phyloP scores from a whole-genome alignment of 2,329 filamentous ascomycete genomes.

The Epichloe aotearoae region DNA sequence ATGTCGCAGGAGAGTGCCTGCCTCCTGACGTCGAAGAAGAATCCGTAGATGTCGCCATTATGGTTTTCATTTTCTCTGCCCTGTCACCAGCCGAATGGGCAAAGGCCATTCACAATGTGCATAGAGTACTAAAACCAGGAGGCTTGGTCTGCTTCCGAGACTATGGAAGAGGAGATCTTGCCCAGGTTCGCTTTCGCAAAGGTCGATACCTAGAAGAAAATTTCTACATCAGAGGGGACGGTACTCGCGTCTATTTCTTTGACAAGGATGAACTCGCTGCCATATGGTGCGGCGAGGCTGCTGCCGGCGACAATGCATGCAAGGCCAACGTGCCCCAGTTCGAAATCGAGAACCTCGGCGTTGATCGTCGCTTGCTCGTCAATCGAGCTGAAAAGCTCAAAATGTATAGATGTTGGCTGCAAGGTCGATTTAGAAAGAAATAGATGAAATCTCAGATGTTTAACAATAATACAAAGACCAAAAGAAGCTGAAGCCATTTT shows the following conservation, averaged over 20 bases:
- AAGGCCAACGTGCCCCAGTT: conserved; percentile 32
- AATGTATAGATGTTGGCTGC: conserved; percentile 98
- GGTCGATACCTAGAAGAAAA: conserved; percentile 90
- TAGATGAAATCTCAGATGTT: conserved; percentile 17
- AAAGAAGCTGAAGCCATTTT: not conserved
- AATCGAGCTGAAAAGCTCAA: conserved; percentile 85
- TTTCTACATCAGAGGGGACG: conserved; percentile 92
- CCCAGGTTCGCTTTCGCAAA: conserved; percentile 95
- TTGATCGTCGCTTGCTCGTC: conserved; percentile 80
- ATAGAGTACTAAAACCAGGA: conserved; percentile 74
- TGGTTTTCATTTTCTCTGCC: conserved; percentile 97
- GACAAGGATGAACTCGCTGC: conserved; percentile 66
- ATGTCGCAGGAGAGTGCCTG: conserved; percentile 59
- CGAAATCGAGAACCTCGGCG: conserved; percentile 62
- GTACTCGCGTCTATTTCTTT: conserved; percentile 95
- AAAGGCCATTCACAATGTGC: conserved; percentile 67
- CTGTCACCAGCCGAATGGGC: conserved; percentile 76
- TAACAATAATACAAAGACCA: not conserved
- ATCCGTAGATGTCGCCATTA: conserved; percentile 81
- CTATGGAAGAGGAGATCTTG: conserved; percentile 89
- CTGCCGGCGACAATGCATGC: conserved; percentile 13
- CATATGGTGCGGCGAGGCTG: conserved; percentile 54
- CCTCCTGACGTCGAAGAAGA: conserved; percentile 64
- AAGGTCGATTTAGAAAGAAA: conserved; percentile 66
- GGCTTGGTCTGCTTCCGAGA: conserved; percentile 93